Conservation (phyloP, 1,284 basidiomycete species). For the Kalmanozyma brasiliensis region DNA sequence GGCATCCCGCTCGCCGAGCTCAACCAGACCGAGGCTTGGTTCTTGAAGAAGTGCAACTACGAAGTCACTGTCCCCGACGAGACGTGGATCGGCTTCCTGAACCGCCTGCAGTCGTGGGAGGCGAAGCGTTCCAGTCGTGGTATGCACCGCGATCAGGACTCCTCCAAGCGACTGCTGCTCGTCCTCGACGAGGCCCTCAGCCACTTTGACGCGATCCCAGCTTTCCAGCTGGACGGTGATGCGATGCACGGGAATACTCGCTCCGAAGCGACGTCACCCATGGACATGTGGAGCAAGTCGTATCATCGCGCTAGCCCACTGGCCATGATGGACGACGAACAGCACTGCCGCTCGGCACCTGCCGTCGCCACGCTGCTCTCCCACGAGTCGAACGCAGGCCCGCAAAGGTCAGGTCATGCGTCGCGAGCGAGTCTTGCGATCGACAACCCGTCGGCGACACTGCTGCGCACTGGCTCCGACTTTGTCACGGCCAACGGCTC, state of each 20-base stretch:
- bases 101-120: constrained; percentile 51
- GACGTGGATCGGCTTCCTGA: constrained; percentile 60
- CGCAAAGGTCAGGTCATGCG: constrained; percentile 16
- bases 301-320: constrained; percentile 27
- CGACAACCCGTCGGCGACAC: constrained; percentile 23
- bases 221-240: constrained; percentile 34
- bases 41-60: constrained; percentile 61
- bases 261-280: constrained; percentile 19
- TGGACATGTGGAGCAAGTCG: constrained; percentile 37
- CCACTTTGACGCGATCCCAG: constrained; percentile 44
- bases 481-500: constrained; percentile 12
- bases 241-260: constrained; percentile 1
- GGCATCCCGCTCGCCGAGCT: constrained; percentile 65
- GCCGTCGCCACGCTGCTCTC: constrained; percentile 19
- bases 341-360: constrained; percentile 56
- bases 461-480: constrained; percentile 35
- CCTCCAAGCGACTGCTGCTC: constrained; percentile 47
- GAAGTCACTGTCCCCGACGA: constrained; percentile 60
- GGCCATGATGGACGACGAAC: constrained; percentile 26
- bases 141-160: constrained; percentile 43
- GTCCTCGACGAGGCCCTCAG: constrained; percentile 51
- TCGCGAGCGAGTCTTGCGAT: constrained; percentile 31
- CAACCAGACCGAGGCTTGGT: constrained; percentile 65
- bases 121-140: constrained; percentile 41
- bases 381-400: constrained; percentile 3